Base-by-base conservation (phyloP, 2,329 filamentous ascomycete species). In the Stemphylium vesicarium region DNA sequence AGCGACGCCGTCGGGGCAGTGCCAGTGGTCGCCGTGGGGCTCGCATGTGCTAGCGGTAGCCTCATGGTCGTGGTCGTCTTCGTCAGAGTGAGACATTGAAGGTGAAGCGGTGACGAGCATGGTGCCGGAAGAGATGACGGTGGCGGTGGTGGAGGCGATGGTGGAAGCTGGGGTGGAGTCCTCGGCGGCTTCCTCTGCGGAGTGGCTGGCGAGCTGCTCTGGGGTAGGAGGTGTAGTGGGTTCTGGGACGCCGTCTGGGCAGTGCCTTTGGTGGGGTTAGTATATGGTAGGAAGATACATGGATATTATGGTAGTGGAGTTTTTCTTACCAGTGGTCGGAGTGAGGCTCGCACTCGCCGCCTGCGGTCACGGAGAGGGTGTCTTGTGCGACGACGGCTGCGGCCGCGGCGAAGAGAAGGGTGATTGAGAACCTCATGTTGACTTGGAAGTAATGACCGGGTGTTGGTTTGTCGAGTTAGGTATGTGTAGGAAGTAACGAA, bases 1-100 rank as follows among this genome's bases (percentile, higher is more conserved):
- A 2, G 65, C 32, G n/a, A 69, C 65, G n/a, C 67, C 65, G 13
- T 54, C 56, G 0, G 65, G 67, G 39, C 67, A 69, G 54, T 68
- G 61, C 65, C 66, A 70, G 54, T 71, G 66, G 43, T 69, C 64
- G 26, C 43, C 58, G 40, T 68, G 69, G 29, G 66, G 65, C 44
- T 65, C 64, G 49, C 69, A 71, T 2, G 65, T 69, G 36, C 63
- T 50, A 6, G 66, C 68, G 1, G 68, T 69, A n/a, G 51, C 65
- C 13, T 60, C 59, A 18, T 68, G 61, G 20, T 63, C 59, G 40
- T 69, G 62, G 13, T 70, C 54, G 24, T 68, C 53, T 2, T 50
- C 40, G 48, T 50, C 29, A 9, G 33, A 35, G 42, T 47, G 42
- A 22, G 42, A n/a, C 20, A 29, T 29, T 11, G 50, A 48, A 36